Percentiles rank a stretch among this genome's conserved stretches.
Evolutionary conservation across 1,284 basidiomycete genomes (phyloP).

Genomic region (Rhizoctonia solani): DNA sequence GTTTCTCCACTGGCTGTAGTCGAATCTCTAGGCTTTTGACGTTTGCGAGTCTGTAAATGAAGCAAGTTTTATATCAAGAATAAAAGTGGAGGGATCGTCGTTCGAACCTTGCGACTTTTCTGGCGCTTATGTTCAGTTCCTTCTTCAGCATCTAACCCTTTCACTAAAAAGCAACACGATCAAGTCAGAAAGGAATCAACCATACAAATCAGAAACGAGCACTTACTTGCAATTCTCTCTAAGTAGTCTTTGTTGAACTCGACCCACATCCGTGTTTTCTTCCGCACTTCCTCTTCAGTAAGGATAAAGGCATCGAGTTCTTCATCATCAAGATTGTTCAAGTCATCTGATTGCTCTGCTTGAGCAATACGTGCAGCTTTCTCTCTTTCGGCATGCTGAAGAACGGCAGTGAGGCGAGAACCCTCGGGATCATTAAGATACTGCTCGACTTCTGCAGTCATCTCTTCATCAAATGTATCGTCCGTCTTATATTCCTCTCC

Average conservation of each 20-base stretch:
- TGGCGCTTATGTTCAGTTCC: slow-evolving; percentile 54
- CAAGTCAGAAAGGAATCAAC: slow-evolving; percentile 39
- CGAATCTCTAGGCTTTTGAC: slow-evolving; percentile 70
- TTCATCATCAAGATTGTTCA: slow-evolving; percentile 86
- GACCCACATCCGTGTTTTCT: slow-evolving; percentile 96
- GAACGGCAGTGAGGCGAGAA: slow-evolving; percentile 56
- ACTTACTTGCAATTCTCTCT: slow-evolving; percentile 82
- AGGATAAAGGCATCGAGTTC: slow-evolving; percentile 89
- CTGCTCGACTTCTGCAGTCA: slow-evolving; percentile 53
- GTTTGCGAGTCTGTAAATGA: slow-evolving; percentile 62
- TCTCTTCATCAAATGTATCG: slow-evolving; percentile 41
- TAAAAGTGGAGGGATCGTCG: slow-evolving; percentile 7
- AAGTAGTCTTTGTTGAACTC: slow-evolving; percentile 94
- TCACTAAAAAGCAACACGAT: slow-evolving; percentile 55
- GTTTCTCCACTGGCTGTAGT: slow-evolving; percentile 72
- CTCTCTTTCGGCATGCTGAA: slow-evolving; percentile 63
- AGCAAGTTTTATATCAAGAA: background rate
- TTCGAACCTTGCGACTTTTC: slow-evolving; percentile 51
- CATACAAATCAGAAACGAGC: slow-evolving; percentile 10
- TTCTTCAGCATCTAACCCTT: slow-evolving; percentile 62
- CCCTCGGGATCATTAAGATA: slow-evolving; percentile 65
- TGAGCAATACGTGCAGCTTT: slow-evolving; percentile 50
- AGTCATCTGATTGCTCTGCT: slow-evolving; percentile 57
- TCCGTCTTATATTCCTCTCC: slow-evolving; percentile 44
- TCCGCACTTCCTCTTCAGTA: slow-evolving; percentile 81